Base-by-base conservation (phyloP, 805 yeast genomes). In the Kluyveromyces starmeri region DNA sequence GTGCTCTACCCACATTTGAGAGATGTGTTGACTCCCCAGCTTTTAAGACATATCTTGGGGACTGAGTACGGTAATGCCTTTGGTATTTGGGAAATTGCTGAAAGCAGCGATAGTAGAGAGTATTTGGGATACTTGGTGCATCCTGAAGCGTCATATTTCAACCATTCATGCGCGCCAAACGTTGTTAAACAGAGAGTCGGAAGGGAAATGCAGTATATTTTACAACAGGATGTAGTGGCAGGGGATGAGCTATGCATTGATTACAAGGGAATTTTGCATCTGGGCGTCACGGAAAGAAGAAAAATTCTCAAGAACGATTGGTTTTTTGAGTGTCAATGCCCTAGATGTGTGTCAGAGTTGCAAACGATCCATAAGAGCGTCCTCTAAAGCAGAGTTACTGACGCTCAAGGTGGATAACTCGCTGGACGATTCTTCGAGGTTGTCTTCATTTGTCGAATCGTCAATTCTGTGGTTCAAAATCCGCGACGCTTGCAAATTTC, bases 101-200 rank as follows among this genome's bases (percentile, higher is more conserved):
- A 50, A 3, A 60, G 60, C 2, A 45, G 54, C 8, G 80, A 72
- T 39, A 67, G 66, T 24, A 51, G 54, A 36, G 79, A 73, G 38
- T 75, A 69, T 43, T 61, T 75, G 33, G 85, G 85, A 0, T 73
- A 73, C 42, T 67, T 71, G 24, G 64, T 78, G 3, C 72, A 64
- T 38, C 81, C 83, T 1, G 66, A 69, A 19, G 83, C 78, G 0
- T 78, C 84, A 3, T 77, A 62, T 44, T 78, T 78, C 64, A 78
- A 78, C 47, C 84, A 78, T 50, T 72, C 80, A 3, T 78, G 84
- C 51, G 51, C 45, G 1, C 79, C 79, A n/a, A 75, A 74, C 41
- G 42, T 77, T 14, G 48, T 46, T 10, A 77, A 75, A 42, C 48
- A 40, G n/a, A 57, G 79, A 27, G 29, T 33, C 3, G 46, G 46